Conservation (phyloP, 208 protist genomes). For the Trypanosomatidae sp. region DNA sequence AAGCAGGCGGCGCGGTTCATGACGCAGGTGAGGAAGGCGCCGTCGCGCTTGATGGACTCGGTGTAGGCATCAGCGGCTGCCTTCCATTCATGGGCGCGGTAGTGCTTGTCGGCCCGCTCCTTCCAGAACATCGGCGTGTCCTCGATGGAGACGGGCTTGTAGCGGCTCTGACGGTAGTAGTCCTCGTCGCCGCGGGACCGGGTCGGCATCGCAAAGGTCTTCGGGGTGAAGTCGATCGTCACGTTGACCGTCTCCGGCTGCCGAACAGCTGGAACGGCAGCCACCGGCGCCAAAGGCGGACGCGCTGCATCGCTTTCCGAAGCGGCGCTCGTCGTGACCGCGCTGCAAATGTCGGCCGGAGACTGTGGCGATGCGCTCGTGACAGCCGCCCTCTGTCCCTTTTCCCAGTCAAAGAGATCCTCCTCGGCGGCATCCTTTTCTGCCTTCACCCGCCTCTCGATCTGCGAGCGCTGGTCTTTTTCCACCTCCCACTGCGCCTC, state of each 20-base stretch:
- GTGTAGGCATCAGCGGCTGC: slow-evolving; percentile 83
- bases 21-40: slow-evolving; percentile 88
- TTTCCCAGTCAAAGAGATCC: slow-evolving; percentile 80
- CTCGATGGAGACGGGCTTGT: slow-evolving; percentile 88
- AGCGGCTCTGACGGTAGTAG: slow-evolving; percentile 91
- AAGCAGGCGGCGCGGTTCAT: slow-evolving; percentile 89
- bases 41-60: slow-evolving; percentile 92
- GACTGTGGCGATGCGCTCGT: slow-evolving; percentile 11
- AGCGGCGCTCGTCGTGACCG: no score
- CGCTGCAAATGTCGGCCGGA: slow-evolving; percentile 26
- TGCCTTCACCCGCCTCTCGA: slow-evolving; percentile 69
- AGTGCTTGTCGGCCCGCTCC: slow-evolving; percentile 85
- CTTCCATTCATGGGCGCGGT: slow-evolving; percentile 69
- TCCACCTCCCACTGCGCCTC: slow-evolving; percentile 92
- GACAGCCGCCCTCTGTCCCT: slow-evolving; percentile 13
- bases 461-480: slow-evolving; percentile 66
- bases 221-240: slow-evolving; percentile 87
- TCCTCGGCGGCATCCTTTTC: slow-evolving; percentile 66
- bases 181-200: slow-evolving; percentile 90
- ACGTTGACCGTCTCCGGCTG: slow-evolving; percentile 77
- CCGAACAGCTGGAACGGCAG: slow-evolving; percentile 9
- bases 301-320: no score
- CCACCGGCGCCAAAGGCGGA: no score
- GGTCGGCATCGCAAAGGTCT: slow-evolving; percentile 71
- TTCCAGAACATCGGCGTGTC: slow-evolving; percentile 94